Evolutionary conservation across 1,284 basidiomycete species (phyloP).

Genomic region (Schizophyllum commune): DNA sequence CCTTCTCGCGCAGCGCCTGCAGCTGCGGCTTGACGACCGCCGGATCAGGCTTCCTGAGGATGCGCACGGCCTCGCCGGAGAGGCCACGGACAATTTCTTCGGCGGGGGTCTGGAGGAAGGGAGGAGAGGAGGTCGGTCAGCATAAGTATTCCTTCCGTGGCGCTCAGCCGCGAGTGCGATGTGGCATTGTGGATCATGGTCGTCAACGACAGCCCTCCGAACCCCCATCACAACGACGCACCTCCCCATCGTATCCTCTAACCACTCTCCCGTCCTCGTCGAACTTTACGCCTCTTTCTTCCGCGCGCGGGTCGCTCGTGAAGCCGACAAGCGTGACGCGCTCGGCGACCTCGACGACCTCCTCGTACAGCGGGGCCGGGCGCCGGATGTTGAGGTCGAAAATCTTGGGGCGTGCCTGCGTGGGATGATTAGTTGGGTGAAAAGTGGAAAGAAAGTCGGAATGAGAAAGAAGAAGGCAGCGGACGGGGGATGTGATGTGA

Average conservation of each 20-base stretch:
- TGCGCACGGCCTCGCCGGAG: constrained; percentile 87
- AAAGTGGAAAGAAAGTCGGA: no score
- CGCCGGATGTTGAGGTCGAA: constrained; percentile 86
- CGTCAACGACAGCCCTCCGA: constrained; percentile 55
- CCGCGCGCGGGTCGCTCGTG: constrained; percentile 79
- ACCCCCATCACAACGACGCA: constrained; percentile 57
- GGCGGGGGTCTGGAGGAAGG: constrained; percentile 31
- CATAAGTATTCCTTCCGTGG: no score
- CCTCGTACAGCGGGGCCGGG: constrained; percentile 71
- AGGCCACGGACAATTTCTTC: constrained; percentile 77
- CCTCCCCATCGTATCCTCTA: constrained; percentile 67
- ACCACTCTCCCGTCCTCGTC: constrained; percentile 59
- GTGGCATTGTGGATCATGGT: no score
- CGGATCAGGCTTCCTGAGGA: constrained; percentile 69
- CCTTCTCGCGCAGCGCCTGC: constrained; percentile 61
- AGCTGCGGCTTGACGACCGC: constrained; percentile 51
- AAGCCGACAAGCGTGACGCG: constrained; percentile 92
- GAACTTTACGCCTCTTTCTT: constrained; percentile 71
- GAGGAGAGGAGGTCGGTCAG: no score
- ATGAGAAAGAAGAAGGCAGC: no score
- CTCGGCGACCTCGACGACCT: constrained; percentile 88
- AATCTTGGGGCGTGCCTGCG: constrained; percentile 62
- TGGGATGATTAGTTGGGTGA: no score
- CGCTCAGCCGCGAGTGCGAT: no score
- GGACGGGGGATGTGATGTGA: no score